Evolutionary conservation across 2,329 filamentous ascomycete genomes (phyloP).

Genomic region (Xylariaceae sp.): DNA sequence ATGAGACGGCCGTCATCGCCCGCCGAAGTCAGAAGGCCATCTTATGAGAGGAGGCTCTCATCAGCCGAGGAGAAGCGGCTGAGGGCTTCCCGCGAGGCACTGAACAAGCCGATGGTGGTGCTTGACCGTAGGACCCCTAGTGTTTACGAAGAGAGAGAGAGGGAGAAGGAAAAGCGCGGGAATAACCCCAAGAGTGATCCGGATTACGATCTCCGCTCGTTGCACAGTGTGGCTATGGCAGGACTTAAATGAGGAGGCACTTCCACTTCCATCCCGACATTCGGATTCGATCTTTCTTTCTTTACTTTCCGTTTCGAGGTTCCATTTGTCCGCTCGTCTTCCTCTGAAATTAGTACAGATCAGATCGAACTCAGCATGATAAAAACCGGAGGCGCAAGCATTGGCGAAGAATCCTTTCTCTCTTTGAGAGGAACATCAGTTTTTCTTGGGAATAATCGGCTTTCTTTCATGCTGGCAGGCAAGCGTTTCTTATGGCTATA

Average conservation of each 20-base stretch:
- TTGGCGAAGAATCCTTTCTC: too few species aligned
- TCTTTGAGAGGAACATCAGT: too few species aligned
- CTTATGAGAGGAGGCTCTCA: background rate
- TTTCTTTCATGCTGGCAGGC: too few species aligned
- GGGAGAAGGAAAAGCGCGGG: slow-evolving; percentile 1
- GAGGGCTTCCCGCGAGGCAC: background rate
- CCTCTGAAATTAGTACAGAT: too few species aligned
- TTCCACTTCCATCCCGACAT: too few species aligned
- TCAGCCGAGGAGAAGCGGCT: background rate
- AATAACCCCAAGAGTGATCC: slow-evolving; percentile 8
- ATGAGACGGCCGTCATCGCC: background rate
- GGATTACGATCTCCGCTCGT: slow-evolving; percentile 27
- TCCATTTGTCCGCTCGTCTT: too few species aligned
- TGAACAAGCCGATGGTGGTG: background rate
- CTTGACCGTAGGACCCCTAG: background rate
- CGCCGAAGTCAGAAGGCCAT: background rate
- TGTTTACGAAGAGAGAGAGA: slow-evolving; percentile 14
- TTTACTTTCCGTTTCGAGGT: too few species aligned
- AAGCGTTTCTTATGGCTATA: too few species aligned
- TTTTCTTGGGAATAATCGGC: too few species aligned
- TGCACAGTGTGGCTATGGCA: slow-evolving; percentile 30
- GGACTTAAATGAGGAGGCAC: slow-evolving; percentile 23
- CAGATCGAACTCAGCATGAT: too few species aligned
- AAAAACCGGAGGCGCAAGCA: too few species aligned
- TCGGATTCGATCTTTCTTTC: too few species aligned